Conservation (phyloP, 2,329 filamentous ascomycete species). For the Cryphonectria naterciae region DNA sequence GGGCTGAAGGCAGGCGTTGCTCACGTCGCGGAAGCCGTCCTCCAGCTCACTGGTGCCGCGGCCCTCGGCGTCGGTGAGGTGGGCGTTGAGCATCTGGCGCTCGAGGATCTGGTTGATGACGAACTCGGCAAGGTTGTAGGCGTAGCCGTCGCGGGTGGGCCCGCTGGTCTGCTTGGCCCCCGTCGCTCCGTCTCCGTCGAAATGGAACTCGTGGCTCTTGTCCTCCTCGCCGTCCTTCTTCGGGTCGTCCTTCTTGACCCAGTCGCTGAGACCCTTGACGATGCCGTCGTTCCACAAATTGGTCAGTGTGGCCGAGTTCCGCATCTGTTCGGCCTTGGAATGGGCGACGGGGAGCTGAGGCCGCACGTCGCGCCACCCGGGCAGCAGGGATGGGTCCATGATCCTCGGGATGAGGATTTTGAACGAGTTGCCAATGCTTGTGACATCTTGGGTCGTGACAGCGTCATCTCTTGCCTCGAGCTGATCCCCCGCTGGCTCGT, state of each 20-base stretch:
- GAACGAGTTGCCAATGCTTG: constrained; percentile 41
- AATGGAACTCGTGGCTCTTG: constrained; percentile 3
- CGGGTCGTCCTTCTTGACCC: constrained; percentile 43
- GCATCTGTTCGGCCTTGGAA: constrained; percentile 54
- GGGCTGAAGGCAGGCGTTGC: constrained; percentile 45
- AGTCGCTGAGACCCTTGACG: constrained; percentile 45
- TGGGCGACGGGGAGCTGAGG: constrained; percentile 49
- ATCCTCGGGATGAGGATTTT: constrained; percentile 55
- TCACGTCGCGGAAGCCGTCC: constrained; percentile 48
- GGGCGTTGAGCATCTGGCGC: constrained; percentile 48
- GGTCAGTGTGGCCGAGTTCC: constrained; percentile 57
- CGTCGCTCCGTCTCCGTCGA: constrained; percentile 15
- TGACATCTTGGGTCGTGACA: not conserved
- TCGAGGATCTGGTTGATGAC: constrained; percentile 52
- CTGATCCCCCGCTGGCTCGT: constrained; percentile 21
- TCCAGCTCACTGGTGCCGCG: constrained; percentile 43
- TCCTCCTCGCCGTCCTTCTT: constrained; percentile 29
- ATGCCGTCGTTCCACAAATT: constrained; percentile 54
- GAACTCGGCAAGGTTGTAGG: constrained; percentile 45
- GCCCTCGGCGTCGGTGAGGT: constrained; percentile 48
- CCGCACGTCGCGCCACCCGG: constrained; percentile 54
- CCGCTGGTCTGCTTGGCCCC: constrained; percentile 27
- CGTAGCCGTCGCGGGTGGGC: constrained; percentile 47
- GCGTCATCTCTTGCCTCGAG: constrained; percentile 18
- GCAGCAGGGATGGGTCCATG: constrained; percentile 58